phyloP scores from a whole-genome alignment of 768 basidiomycete genomes.

The Pulveroboletus sp. region DNA sequence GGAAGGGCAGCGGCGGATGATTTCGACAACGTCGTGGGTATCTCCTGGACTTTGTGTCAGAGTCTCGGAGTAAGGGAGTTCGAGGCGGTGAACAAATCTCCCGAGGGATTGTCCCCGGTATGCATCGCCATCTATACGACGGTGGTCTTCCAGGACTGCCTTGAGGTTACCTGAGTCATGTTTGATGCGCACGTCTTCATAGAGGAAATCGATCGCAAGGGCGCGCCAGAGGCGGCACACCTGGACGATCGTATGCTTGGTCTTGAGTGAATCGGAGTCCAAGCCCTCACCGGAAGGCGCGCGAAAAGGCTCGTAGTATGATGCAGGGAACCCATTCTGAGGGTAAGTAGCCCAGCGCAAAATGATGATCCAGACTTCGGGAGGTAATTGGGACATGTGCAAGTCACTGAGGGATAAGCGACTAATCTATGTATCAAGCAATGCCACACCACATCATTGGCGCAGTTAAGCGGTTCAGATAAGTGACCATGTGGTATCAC shows the following conservation, averaged over 20 bases:
- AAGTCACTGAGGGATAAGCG: background rate
- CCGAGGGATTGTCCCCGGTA: slow-evolving; percentile 23
- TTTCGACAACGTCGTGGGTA: slow-evolving; percentile 38
- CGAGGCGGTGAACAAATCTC: slow-evolving; percentile 49
- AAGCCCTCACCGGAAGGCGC: slow-evolving; percentile 26
- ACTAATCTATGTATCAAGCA: background rate
- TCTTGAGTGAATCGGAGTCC: slow-evolving; percentile 31
- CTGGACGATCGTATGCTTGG: slow-evolving; percentile 41
- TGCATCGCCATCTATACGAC: slow-evolving; percentile 7
- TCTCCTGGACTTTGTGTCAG: slow-evolving; percentile 32
- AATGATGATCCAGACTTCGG: slow-evolving; percentile 54
- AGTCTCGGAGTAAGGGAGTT: slow-evolving; percentile 56
- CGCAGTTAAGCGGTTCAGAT: slow-evolving; percentile 2
- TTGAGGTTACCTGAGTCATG: slow-evolving; percentile 30
- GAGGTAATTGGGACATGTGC: slow-evolving; percentile 34
- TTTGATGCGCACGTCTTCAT: slow-evolving; percentile 49
- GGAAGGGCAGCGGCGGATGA: slow-evolving; percentile 46
- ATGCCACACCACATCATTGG: slow-evolving; percentile 8
- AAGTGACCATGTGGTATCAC: slow-evolving; percentile 30
- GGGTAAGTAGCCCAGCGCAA: slow-evolving; percentile 41
- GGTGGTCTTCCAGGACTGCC: slow-evolving; percentile 25
- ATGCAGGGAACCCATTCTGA: slow-evolving; percentile 24
- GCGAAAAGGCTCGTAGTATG: slow-evolving; percentile 48
- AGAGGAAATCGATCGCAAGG: slow-evolving; percentile 45
- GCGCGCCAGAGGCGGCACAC: slow-evolving; percentile 58